Conservation (phyloP, 78 protist genomes). For the Cavenderia fasciculata region DNA sequence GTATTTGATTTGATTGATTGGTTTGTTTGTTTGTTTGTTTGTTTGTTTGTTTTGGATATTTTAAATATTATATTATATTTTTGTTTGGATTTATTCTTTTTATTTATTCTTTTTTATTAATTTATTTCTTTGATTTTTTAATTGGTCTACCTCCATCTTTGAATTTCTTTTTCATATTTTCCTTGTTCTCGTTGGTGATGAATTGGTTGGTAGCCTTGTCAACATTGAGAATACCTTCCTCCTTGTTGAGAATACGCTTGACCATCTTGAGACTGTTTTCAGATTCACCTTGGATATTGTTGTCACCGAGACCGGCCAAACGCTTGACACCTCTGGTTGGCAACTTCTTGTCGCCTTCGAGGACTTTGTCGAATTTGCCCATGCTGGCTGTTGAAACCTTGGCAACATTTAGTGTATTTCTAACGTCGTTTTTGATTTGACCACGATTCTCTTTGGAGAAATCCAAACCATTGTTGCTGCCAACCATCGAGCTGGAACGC, state of each 20-base stretch:
- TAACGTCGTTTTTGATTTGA: slow-evolving; percentile 46
- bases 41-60: no score
- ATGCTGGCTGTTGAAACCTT: slow-evolving; percentile 59
- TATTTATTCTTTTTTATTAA: no score
- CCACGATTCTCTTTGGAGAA: slow-evolving; percentile 36
- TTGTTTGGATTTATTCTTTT: background rate
- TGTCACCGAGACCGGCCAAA: slow-evolving; percentile 28
- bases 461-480: slow-evolving; percentile 24
- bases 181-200: slow-evolving; percentile 28
- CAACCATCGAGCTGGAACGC: slow-evolving; percentile 29
- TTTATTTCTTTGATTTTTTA: slow-evolving; percentile 20
- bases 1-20: no score
- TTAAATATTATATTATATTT: no score
- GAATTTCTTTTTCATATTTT: slow-evolving; percentile 21
- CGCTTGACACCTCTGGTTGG: slow-evolving; percentile 49
- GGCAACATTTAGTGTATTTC: slow-evolving; percentile 55
- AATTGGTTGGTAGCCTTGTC: slow-evolving; percentile 57
- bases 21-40: no score
- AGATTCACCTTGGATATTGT: background rate
- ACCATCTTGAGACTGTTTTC: slow-evolving; percentile 4
- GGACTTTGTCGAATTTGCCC: slow-evolving; percentile 66
- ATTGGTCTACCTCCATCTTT: slow-evolving; percentile 27
- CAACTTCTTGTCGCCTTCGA: slow-evolving; percentile 17
- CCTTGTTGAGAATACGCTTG: slow-evolving; percentile 55
- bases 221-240: slow-evolving; percentile 27